Evolutionary conservation across 2,329 filamentous ascomycete genomes (phyloP), one percentile per base, ranked within the genome.

Genomic region (Diaporthe amygdali): DNA sequence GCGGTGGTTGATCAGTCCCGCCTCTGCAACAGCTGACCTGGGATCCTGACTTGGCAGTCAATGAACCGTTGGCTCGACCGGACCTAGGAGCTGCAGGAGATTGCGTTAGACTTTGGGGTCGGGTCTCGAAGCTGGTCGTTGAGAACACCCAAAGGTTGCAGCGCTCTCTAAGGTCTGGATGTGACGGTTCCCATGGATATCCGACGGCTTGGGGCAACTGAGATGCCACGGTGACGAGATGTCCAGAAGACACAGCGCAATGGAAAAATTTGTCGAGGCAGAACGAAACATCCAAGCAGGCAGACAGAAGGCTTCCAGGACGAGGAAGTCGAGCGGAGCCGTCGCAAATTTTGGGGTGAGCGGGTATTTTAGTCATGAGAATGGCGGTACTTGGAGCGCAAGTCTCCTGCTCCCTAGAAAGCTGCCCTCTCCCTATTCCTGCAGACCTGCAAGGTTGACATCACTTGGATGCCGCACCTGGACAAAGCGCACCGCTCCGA

Each of bases 241-340:
- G 17, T 61, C 46, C 52, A 15, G 9, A 68, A 49, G 68, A 52
- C 49, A 54, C 61, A 46, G 52, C 67, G 30, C 37, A 30, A 37
- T 51, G 68, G 32, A 71, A 72, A 72, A 52, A 59, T 71, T 68
- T 69, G 67, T 56, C 55, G 55, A 68, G 52, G 44, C 55, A 39
- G 55, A 52, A 52, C 68, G 64, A 71, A 69, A 68, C 69, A 66
- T 56, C 52, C 71, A 44, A 59, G 25, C 64, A 66, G 39, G 47
- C 66, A 37, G 41, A 37, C 52, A 61, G 44, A 46, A 46, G 41
- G 47, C 54, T 63, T 39, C 63, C 54, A 71, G 32, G 49, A 66
- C 54, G 68, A 70, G 55, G 64, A 61, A 47, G 46, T 49, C 44
- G 71, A 72, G 71, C 71, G 71, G 71, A 72, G 71, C 66, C 71